Percentiles rank a stretch among this genome's conserved stretches.
phyloP scores from a whole-genome alignment of 176 grass and related monocot species.

The Ananas comosus region DNA sequence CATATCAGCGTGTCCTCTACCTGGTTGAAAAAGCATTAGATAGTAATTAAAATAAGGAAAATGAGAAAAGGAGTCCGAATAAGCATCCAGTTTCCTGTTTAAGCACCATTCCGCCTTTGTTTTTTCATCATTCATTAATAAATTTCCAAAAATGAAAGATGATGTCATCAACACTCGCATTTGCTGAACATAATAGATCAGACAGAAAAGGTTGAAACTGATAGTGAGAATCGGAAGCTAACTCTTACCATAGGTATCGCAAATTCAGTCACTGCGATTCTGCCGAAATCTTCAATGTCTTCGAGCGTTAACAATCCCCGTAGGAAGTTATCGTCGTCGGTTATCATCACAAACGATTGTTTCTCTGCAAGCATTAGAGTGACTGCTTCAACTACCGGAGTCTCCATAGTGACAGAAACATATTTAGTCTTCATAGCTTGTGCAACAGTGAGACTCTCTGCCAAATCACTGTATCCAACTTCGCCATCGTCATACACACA shows the following conservation, averaged over 20 bases:
- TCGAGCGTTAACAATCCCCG: constrained; percentile 53
- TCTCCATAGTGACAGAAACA: constrained; percentile 42
- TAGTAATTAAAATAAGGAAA: not conserved
- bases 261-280: constrained; percentile 11
- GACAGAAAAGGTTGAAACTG: not conserved
- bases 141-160: not conserved
- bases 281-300: constrained; percentile 61
- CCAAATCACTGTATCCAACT: constrained; percentile 19
- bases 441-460: constrained; percentile 48
- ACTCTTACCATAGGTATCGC: constrained; percentile 33
- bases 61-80: not conserved
- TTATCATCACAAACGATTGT: constrained; percentile 58
- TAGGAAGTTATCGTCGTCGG: constrained; percentile 23
- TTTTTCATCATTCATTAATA: not conserved
- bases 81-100: too few species aligned
- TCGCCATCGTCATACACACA: constrained; percentile 46
- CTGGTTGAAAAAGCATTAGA: constrained; percentile 14
- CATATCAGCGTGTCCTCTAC: constrained; percentile 36
- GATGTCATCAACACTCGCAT: not conserved
- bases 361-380: constrained; percentile 62
- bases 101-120: too few species aligned
- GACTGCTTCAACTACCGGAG: constrained; percentile 43
- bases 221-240: not conserved
- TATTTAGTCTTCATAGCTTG: constrained; percentile 72
- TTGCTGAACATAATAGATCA: not conserved